Conservation (phyloP, 768 basidiomycete species). For the Hericium alpestre region DNA sequence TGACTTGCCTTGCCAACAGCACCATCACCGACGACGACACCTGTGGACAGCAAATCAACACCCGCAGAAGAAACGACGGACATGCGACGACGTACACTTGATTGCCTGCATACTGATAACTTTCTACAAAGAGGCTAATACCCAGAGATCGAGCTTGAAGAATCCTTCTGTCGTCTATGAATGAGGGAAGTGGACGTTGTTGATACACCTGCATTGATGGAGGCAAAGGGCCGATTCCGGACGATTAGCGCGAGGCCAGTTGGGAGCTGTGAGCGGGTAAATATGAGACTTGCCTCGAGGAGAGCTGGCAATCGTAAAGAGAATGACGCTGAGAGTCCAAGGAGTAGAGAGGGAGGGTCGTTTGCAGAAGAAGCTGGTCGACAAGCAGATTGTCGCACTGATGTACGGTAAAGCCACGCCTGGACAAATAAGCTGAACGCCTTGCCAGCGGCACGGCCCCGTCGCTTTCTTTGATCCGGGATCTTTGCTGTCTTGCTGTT, state of each 20-base stretch:
- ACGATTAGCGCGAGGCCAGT: neutral
- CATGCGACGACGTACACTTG: conserved; percentile 54
- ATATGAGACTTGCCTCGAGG: neutral
- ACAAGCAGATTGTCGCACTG: conserved; percentile 1
- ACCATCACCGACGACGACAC: conserved; percentile 98
- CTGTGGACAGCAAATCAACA: conserved; percentile 28
- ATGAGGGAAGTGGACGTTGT: neutral
- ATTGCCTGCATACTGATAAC: conserved; percentile 68
- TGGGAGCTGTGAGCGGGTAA: neutral
- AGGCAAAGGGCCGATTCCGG: neutral
- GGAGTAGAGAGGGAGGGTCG: neutral
- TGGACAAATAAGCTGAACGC: conserved; percentile 9
- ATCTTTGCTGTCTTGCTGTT: no score
- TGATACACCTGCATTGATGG: neutral
- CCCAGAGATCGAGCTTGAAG: neutral
- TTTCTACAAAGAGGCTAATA: neutral
- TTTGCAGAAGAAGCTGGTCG: neutral
- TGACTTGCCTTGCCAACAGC: conserved; percentile 87
- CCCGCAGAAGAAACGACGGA: neutral
- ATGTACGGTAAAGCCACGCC: conserved; percentile 4
- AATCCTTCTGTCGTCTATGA: neutral
- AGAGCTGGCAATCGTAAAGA: neutral
- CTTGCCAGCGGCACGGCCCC: neutral
- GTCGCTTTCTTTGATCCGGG: neutral
- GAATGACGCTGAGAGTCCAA: neutral